Evolutionary conservation across 768 basidiomycete genomes (phyloP), one percentile per base, ranked within the genome.

Genomic region (Termitomyces sp.): DNA sequence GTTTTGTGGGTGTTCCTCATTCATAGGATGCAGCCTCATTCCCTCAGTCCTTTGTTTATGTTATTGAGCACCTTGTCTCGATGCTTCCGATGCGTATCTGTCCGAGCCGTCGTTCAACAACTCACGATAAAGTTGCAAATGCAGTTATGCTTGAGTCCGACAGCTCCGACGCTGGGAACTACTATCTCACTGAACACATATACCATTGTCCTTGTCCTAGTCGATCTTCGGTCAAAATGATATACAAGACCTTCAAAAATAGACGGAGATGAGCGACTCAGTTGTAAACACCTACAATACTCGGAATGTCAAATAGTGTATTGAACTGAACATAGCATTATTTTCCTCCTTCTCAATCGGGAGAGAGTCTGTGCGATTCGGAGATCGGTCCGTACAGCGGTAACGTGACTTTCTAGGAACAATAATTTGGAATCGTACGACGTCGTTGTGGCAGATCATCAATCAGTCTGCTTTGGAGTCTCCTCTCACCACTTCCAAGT

Each of bases 391-490:
- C 55, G 55, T 28, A 5, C 12, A 39, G 34, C 34, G 44, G 39
- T 54, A 53, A 58, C 57, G 57, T 58, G 57, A 31, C 37, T 26
- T 37, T n/a, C 16, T 54, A 58, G 51, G 51, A 1, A 42, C 46
- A 13, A 48, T 54, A 58, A 48, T 54, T 39, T 36, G 33, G 39
- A 54, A 54, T 57, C 50, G 56, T 57, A 57, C 56, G 56, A 57
- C 48, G 39, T 26, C 26, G n/a, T 15, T 3, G 34, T 36, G 42
- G 18, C 28, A 34, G 20, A 12, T 54, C 47, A n/a, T n/a, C 42
- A 51, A 50, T 51, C 47, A 28, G 20, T 36, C 26, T 47, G 31
- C 45, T 22, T 33, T 24, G 3, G 12, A 13, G 2, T 44, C 41
- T 41, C 33, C 47, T 44, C 33, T 44, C 42, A 47, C 15, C 54